phyloP scores from a whole-genome alignment of 805 yeast species.

The Candida quercuum region DNA sequence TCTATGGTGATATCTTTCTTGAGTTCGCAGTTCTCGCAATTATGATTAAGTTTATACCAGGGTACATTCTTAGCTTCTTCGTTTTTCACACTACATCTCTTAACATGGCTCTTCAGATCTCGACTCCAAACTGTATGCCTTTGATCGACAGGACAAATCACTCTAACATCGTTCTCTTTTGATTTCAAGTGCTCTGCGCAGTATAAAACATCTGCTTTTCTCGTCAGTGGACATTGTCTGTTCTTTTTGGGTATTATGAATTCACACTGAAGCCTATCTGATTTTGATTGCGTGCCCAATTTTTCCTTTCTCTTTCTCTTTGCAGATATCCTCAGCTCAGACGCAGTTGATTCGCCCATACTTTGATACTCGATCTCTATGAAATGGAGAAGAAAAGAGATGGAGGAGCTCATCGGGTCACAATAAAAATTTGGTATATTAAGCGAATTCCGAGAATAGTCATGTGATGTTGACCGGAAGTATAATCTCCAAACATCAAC shows the following conservation, averaged over 20 bases:
- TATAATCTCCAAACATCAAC: neutral
- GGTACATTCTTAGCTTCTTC: constrained; percentile 27
- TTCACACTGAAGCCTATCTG: constrained; percentile 35
- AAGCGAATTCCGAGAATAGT: neutral
- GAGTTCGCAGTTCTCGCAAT: constrained; percentile 20
- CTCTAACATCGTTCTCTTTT: constrained; percentile 32
- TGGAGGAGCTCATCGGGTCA: no score
- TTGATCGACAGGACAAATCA: constrained; percentile 75
- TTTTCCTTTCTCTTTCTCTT: constrained; percentile 10
- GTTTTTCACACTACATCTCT: constrained; percentile 50
- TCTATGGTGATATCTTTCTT: constrained; percentile 12
- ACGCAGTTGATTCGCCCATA: no score
- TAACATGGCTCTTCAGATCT: constrained; percentile 49
- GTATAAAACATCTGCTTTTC: constrained; percentile 40
- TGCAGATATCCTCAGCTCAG: constrained; percentile 6
- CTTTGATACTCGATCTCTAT: no score
- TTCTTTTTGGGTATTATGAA: constrained; percentile 44
- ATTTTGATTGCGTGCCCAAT: constrained; percentile 5
- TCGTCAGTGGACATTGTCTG: constrained; percentile 57
- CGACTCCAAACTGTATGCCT: constrained; percentile 67
- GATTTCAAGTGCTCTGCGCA: constrained; percentile 58
- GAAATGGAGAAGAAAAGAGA: no score
- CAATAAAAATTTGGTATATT: neutral
- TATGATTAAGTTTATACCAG: constrained; percentile 49
- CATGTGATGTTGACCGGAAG: neutral